Percentiles rank a stretch among this genome's conserved stretches.
These are phyloP conservation scores for Paecilomyces niveus DNA, from an alignment of 2,329 filamentous ascomycete species.

Conservation along the genomic window DNA sequence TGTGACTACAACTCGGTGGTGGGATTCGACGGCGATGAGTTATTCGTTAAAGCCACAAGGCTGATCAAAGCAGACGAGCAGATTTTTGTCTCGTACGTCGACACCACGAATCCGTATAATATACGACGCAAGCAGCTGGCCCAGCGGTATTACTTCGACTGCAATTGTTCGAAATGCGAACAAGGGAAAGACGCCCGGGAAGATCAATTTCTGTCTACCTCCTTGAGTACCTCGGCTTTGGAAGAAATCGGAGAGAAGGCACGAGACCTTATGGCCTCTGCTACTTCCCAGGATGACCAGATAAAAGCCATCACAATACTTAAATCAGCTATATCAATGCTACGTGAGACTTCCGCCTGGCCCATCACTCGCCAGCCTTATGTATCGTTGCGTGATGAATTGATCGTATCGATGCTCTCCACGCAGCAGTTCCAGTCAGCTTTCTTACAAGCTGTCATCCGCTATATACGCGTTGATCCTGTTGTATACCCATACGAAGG, in stretches of 20 bases:
- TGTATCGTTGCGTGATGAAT: constrained; percentile 46
- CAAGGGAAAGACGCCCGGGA: constrained; percentile 12
- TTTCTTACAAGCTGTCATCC: constrained; percentile 45
- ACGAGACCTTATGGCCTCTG: constrained; percentile 16
- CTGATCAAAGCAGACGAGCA: constrained; percentile 50
- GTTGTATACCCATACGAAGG: constrained; percentile 40
- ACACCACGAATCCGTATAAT: constrained; percentile 45
- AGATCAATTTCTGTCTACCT: constrained; percentile 10
- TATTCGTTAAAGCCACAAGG: constrained; percentile 46
- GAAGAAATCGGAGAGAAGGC: constrained; percentile 16
- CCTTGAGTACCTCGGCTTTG: constrained; percentile 8
- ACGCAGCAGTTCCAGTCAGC: constrained; percentile 39
- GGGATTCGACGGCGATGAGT: constrained; percentile 47
- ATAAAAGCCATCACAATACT: constrained; percentile 27
- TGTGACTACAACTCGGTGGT: constrained; percentile 55
- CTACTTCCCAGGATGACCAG: constrained; percentile 11
- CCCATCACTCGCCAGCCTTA: constrained; percentile 49
- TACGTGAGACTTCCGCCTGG: constrained; percentile 37
- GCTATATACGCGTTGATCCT: constrained; percentile 47
- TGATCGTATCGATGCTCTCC: constrained; percentile 44
- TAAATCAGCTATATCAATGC: constrained; percentile 31
- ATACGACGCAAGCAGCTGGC: constrained; percentile 48
- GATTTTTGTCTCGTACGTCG: constrained; percentile 56
- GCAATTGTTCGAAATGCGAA: constrained; percentile 47
- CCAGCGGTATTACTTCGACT: constrained; percentile 53